These are phyloP conservation scores for Aphanoascus verrucosus DNA, from an alignment of 2,329 filamentous ascomycete genomes.

Conservation along the genomic window DNA sequence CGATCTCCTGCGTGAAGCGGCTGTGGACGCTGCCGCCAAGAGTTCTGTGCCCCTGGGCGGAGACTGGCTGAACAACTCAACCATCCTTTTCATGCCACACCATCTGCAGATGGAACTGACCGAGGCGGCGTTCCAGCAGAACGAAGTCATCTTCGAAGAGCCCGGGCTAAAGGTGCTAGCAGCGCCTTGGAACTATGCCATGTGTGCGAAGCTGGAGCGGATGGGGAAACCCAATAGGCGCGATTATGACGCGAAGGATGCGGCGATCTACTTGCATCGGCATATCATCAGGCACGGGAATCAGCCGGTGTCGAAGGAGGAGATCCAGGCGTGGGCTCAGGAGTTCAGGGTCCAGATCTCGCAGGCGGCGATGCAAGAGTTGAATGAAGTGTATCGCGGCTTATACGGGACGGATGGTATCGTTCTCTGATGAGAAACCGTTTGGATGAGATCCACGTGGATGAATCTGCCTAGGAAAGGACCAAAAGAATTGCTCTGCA, in stretches of 20 bases:
- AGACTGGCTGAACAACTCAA: conserved; percentile 13
- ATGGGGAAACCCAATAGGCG: background rate
- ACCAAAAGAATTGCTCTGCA: too few relatives aligned
- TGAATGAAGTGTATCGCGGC: background rate
- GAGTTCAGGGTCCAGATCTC: background rate
- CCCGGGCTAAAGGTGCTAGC: conserved; percentile 3
- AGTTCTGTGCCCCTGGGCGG: conserved; percentile 9
- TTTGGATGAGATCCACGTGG: background rate
- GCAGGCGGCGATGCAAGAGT: background rate
- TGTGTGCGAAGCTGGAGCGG: conserved; percentile 1
- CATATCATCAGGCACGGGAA: background rate
- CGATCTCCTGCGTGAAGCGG: background rate
- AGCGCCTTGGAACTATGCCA: conserved; percentile 8
- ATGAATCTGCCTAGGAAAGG: too few relatives aligned
- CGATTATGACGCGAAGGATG: background rate
- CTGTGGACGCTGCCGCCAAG: background rate
- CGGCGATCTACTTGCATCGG: background rate
- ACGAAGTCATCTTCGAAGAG: conserved; percentile 4
- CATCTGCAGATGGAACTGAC: background rate
- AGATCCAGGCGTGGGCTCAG: background rate
- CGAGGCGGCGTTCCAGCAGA: background rate
- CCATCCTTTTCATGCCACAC: background rate
- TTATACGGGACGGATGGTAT: background rate
- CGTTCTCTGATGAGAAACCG: background rate
- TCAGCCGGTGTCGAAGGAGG: background rate